Evolutionary conservation across 1,284 basidiomycete genomes (phyloP), one percentile per base, ranked within the genome.

Genomic region (Phylloboletellus chloephorus): DNA sequence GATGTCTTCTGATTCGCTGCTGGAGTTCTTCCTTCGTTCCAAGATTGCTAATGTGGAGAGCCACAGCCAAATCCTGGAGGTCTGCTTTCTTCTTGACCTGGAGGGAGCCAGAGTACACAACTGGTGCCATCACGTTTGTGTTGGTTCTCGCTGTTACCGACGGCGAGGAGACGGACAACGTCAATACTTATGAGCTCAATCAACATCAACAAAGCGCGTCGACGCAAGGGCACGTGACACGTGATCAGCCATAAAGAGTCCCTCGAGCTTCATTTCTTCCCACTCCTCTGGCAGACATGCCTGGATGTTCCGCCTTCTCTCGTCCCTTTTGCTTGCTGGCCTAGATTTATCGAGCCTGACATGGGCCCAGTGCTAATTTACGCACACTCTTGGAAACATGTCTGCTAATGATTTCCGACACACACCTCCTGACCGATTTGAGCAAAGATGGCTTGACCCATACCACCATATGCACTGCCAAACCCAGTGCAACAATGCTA

Each of bases 21-120:
- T 74, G 69, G 7, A 82, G 47, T 3, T 79, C 78, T 20, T 82
- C 78, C 46, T 73, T 78, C 3, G 77, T 82, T 20, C 80, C 80
- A 24, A 61, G 43, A 39, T 74, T 70, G 38, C 66, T 68, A 38
- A 82, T 56, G 0, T 54, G 52, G 15, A 82, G 69, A 6, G 74
- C 74, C 5, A 46, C 8, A 1, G 79, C 76, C 22, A 82, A 74
- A 41, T 73, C 69, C 49, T 72, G 76, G 3, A 82, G 68, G 16
- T 82, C 80, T 6, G 64, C 66, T 57, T 82, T 81, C 61, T 78
- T 81, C 61, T 80, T 80, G 6, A 69, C 49, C 44, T 67, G 67
- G 16, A 80, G 67, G 17, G 72, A 57, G 39, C 78, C 78, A 29
- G 60, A 46, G 64, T 54, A 65, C 60, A 72, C 25, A 51, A 47